phyloP scores from a whole-genome alignment of 2,329 filamentous ascomycete species.

The Claviceps monticola region DNA sequence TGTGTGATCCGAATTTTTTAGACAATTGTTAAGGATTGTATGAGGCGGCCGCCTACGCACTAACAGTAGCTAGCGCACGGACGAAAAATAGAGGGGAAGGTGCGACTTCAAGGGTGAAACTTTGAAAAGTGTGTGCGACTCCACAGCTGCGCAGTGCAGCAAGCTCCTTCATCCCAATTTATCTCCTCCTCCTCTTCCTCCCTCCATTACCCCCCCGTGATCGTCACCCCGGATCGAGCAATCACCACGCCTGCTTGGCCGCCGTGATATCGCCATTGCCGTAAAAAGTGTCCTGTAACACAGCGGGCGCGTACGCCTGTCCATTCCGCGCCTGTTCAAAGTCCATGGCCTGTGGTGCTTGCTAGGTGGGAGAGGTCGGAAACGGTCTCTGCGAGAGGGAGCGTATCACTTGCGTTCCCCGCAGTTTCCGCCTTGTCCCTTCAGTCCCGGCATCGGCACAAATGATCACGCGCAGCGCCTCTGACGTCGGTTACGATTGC shows the following conservation, averaged over 20 bases:
- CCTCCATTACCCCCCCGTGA: neutral
- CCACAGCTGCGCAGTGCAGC: too few relatives aligned
- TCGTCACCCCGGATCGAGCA: neutral
- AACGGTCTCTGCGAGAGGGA: slow-evolving; percentile 44
- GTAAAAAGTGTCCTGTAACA: neutral
- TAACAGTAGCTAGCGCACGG: too few relatives aligned
- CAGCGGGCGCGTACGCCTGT: slow-evolving; percentile 6
- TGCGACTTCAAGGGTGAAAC: too few relatives aligned
- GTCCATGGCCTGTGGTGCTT: slow-evolving; percentile 45
- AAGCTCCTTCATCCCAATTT: neutral
- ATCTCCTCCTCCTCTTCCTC: neutral
- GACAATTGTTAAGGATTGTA: too few relatives aligned
- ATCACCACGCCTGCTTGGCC: neutral
- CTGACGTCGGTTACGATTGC: neutral
- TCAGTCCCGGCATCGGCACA: slow-evolving; percentile 7
- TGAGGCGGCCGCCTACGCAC: too few relatives aligned
- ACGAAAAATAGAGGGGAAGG: too few relatives aligned
- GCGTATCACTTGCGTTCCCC: slow-evolving; percentile 28
- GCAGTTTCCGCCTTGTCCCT: slow-evolving; percentile 32
- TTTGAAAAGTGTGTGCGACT: too few relatives aligned
- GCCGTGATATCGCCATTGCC: neutral
- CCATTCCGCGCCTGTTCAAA: slow-evolving; percentile 12
- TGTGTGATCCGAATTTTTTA: too few relatives aligned
- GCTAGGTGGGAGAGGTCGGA: slow-evolving; percentile 36
- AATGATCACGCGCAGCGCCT: slow-evolving; percentile 1